These are phyloP conservation scores for Wallacemonas sp. DNA, from an alignment of 208 protist species.

Conservation along the genomic window DNA sequence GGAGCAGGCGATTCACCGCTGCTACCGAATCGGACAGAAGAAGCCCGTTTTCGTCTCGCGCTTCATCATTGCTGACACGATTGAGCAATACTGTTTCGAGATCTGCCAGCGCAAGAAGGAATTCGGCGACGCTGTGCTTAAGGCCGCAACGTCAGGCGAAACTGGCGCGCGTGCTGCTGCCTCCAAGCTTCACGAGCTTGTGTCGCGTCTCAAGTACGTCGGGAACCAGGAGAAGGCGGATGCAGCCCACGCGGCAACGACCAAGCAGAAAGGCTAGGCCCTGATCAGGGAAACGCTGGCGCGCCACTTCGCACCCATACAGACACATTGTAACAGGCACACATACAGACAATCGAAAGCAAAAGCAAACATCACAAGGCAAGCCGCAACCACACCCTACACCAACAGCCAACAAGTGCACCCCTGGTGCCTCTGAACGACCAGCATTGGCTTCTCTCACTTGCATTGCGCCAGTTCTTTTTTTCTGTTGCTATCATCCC, in stretches of 20 bases:
- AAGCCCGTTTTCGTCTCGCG: slow-evolving; percentile 90
- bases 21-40: slow-evolving; percentile 95
- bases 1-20: slow-evolving; percentile 95
- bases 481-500: too few species aligned
- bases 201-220: slow-evolving; percentile 77
- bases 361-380: neutral
- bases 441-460: too few species aligned
- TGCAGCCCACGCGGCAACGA: neutral
- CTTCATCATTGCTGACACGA: slow-evolving; percentile 92
- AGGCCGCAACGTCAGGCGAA: slow-evolving; percentile 74
- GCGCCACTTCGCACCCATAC: neutral
- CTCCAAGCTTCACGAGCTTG: slow-evolving; percentile 79
- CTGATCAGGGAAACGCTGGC: neutral
- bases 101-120: slow-evolving; percentile 94
- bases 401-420: too few species aligned
- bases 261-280: slow-evolving; percentile 1
- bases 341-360: neutral
- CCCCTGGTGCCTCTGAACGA: too few species aligned
- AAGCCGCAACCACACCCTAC: too few species aligned
- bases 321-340: neutral
- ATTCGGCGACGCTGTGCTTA: slow-evolving; percentile 88
- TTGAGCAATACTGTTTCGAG: slow-evolving; percentile 94
- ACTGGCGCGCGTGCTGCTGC: slow-evolving; percentile 59
- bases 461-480: too few species aligned
- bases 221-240: slow-evolving; percentile 21